Conservation (phyloP, 768 basidiomycete genomes). For the Boletus insuetus region DNA sequence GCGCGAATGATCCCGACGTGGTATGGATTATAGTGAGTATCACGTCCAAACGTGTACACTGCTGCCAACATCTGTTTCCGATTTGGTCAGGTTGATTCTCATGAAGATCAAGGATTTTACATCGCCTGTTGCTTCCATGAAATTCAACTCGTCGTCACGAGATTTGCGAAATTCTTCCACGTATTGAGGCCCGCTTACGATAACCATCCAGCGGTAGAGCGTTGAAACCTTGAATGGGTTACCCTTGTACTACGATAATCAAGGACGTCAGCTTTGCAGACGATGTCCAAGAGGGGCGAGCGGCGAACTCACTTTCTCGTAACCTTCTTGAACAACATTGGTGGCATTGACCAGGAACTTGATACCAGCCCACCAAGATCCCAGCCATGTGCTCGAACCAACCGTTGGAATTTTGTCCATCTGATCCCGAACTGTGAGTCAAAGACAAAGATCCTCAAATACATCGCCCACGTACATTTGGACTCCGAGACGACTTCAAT, state of each 20-base stretch:
- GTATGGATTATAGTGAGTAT: conserved; percentile 29
- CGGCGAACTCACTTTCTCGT: conserved; percentile 25
- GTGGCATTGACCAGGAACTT: conserved; percentile 17
- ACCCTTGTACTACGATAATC: conserved; percentile 24
- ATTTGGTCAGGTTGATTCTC: neutral
- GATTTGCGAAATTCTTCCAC: conserved; percentile 42
- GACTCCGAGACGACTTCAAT: neutral
- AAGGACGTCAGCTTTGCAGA: neutral
- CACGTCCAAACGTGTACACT: conserved; percentile 36
- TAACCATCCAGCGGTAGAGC: conserved; percentile 38
- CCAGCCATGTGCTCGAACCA: conserved; percentile 24
- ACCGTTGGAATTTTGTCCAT: conserved; percentile 32
- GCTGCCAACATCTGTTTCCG: conserved; percentile 34
- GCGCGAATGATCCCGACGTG: conserved; percentile 31
- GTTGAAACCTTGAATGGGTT: conserved; percentile 31
- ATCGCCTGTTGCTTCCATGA: conserved; percentile 22
- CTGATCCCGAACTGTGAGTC: conserved; percentile 4
- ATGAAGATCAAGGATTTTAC: neutral
- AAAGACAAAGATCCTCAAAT: neutral
- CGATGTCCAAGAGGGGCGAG: neutral
- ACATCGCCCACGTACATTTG: neutral
- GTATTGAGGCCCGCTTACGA: conserved; percentile 31
- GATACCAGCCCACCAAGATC: conserved; percentile 28
- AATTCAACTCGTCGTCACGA: conserved; percentile 39
- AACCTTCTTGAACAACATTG: conserved; percentile 32